Evolutionary conservation across 2,329 filamentous ascomycete genomes (phyloP).

Genomic region (Trichoderma sp.): DNA sequence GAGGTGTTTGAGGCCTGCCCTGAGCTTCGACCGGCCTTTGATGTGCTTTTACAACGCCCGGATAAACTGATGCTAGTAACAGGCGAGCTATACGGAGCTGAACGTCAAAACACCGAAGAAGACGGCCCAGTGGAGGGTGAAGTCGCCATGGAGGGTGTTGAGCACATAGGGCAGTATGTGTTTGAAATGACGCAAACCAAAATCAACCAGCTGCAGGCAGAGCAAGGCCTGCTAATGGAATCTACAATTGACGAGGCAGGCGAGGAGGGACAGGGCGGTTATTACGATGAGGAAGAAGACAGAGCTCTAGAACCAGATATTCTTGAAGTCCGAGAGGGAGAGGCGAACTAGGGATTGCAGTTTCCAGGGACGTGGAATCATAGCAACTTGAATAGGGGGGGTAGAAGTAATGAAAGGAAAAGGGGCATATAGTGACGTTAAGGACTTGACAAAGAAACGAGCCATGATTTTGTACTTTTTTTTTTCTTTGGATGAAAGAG

Average conservation of each 20-base stretch:
- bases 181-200: constrained; percentile 85
- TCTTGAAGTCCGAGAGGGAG: constrained; percentile 41
- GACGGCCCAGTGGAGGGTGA: constrained; percentile 51
- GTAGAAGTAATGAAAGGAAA: not conserved
- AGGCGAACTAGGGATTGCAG: constrained; percentile 26
- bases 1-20: constrained; percentile 86
- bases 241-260: constrained; percentile 33
- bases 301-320: constrained; percentile 40
- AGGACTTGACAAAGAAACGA: not conserved
- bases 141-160: constrained; percentile 82
- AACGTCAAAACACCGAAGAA: constrained; percentile 52
- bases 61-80: constrained; percentile 81
- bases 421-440: not conserved
- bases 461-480: not conserved
- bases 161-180: constrained; percentile 95
- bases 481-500: not conserved
- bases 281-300: constrained; percentile 38
- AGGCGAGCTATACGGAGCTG: constrained; percentile 80
- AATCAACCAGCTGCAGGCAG: constrained; percentile 51
- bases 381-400: not conserved
- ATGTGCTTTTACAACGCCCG: constrained; percentile 71
- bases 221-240: constrained; percentile 34
- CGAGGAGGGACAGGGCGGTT: constrained; percentile 36
- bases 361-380: not conserved
- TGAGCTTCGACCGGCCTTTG: constrained; percentile 85